Conservation (phyloP, 192 early-diverging fungal species). For the Entomortierella beljakovae region DNA sequence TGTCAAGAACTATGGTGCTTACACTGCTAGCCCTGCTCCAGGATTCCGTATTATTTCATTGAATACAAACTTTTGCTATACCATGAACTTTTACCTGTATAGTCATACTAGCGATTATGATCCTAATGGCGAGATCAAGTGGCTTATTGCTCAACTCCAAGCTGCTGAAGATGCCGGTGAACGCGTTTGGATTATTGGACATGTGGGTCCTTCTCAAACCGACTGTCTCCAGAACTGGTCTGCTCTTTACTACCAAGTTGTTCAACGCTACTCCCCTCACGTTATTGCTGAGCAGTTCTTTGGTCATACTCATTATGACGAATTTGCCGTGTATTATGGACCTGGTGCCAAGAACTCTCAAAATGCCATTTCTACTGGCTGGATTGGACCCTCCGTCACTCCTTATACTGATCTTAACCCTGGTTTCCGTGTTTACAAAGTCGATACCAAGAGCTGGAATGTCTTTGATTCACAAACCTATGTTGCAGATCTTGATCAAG, state of each 20-base stretch:
- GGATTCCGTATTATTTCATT: constrained; percentile 63
- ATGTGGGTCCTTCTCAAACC: constrained; percentile 59
- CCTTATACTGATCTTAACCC: constrained; percentile 66
- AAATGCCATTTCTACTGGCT: constrained; percentile 60
- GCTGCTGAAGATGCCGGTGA: constrained; percentile 63
- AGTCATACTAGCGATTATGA: constrained; percentile 55
- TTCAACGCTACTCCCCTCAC: constrained; percentile 65
- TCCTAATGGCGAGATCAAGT: constrained; percentile 62
- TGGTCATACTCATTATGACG: constrained; percentile 67
- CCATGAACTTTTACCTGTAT: constrained; percentile 65
- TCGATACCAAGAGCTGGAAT: constrained; percentile 64
- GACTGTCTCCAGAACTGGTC: constrained; percentile 66
- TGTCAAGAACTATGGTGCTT: constrained; percentile 60
- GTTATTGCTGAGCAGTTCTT: constrained; percentile 69
- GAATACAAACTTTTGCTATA: constrained; percentile 73
- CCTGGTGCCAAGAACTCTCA: constrained; percentile 39
- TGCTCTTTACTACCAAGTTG: constrained; percentile 64
- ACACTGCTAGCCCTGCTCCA: constrained; percentile 57
- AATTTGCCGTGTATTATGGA: constrained; percentile 63
- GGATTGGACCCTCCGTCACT: constrained; percentile 64
- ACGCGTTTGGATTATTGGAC: constrained; percentile 70
- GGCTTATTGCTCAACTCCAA: constrained; percentile 62
- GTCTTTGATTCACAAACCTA: constrained; percentile 66
- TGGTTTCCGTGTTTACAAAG: constrained; percentile 67
- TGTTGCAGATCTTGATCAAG: constrained; percentile 60